Base-by-base conservation (phyloP, 2,329 filamentous ascomycete species). In the Aureobasidium melanogenum region DNA sequence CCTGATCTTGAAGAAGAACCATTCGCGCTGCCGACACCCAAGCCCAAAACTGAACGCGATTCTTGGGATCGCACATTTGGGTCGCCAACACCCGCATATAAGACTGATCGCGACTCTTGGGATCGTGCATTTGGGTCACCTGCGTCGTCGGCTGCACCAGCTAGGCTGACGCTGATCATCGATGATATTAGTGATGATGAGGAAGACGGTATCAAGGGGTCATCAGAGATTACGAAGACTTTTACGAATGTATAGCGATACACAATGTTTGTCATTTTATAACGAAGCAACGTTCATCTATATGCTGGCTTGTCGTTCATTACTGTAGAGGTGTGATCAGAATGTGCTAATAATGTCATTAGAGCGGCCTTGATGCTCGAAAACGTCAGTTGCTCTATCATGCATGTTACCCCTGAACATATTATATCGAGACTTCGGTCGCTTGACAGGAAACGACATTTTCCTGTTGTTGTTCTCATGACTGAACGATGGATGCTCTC, bases 151-250 rank as follows among this genome's bases (percentile, higher is more conserved):
- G 24, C 15, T 15, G 12, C 19, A 19, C 41, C 44, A 28, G 43
- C 43, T 5, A 48, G 41, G 17, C 28, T 58, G 17, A 58, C 43
- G 9, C 24, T 58, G 17, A 32, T 60, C 17, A 60, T 60, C 10
- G 56, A 60, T 14, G 56, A 60, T 8, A 51, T 60, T 26, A 60
- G 44, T 7, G 46, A 51, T 26, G 46, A 51, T n/a, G 56, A 60
- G 30, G 56, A 50, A 3, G 56, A 51, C 10, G 34, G 3, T 7
- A 28, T 19, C 9, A 50, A 43, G 7, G 36, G n/a, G 10, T 32
- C 36, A 41, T 17, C 22, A 12, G 54, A 26, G 5, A 5, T 34
- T 22, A 47, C 14, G 10, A n/a, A 51, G 26, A 30, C 34, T 22
- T 60, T 32, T 44, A 50, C 56, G 36, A 41, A 51, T 51, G 3